Percentiles rank a stretch among this genome's conserved stretches.
Conservation (phyloP, 345 rosid genomes). For the sweet orange (Citrus sinensis) region DNA sequence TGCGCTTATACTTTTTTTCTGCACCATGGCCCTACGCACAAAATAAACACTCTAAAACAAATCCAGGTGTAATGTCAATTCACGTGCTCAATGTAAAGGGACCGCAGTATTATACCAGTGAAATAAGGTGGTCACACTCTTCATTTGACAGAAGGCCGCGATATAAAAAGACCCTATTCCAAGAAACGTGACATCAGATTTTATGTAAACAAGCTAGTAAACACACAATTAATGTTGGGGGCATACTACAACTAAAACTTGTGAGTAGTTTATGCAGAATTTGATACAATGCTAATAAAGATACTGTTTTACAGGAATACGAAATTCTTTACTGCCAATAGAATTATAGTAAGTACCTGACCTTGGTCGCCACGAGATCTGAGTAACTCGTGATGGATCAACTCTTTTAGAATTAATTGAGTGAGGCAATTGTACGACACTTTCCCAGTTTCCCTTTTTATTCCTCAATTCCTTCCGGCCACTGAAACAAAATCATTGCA, state of each 20-base stretch:
- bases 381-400: conserved; percentile 62
- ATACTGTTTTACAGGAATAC: not conserved
- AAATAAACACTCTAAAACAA: conserved; percentile 9
- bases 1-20: conserved; percentile 14
- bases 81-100: not conserved
- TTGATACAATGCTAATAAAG: not conserved
- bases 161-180: conserved; percentile 67
- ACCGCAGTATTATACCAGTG: conserved; percentile 42
- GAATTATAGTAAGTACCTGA: conserved; percentile 51
- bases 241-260: not conserved
- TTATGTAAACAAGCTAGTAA: conserved; percentile 3
- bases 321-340: not conserved
- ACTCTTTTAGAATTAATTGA: conserved; percentile 38
- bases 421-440: conserved; percentile 20
- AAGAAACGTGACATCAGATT: conserved; percentile 27
- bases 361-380: conserved; percentile 94
- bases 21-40: conserved; percentile 35
- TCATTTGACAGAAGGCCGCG: conserved; percentile 59
- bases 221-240: not conserved
- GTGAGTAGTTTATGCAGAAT: not conserved
- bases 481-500: conserved; percentile 20
- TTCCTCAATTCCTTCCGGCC: conserved; percentile 73
- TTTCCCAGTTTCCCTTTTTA: conserved; percentile 23
- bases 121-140: conserved; percentile 76
- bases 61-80: not conserved